Evolutionary conservation across 2,329 filamentous ascomycete species (phyloP), one percentile per base, ranked within the genome.

Genomic region (Colletotrichum neosansevieriae): DNA sequence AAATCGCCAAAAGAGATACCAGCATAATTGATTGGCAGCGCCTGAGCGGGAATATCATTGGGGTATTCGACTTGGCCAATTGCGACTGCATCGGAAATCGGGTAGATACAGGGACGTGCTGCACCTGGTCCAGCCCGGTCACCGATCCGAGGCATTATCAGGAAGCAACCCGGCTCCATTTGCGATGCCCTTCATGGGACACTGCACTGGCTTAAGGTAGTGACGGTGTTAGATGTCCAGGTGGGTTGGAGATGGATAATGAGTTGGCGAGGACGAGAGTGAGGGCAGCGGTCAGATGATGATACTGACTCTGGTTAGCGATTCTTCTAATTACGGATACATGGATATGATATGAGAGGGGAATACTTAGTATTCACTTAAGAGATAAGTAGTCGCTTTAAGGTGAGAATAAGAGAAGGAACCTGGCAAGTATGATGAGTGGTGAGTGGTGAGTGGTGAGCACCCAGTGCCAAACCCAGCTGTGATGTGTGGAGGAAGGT

Each of bases 41-140:
- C 32, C 21, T 40, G 19, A 58, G 24, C 17, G 56, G 56, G 56
- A 47, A 17, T 38, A 15, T 32, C 15, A 21, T 36, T 15, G 38
- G 45, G 34, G 36, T 21, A 42, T 15, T 47, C 34, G 47, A 19
- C 21, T 24, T 19, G 19, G 13, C 66, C 66, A 65, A 66, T 69
- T 34, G 42, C 29, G 49, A 56, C 34, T 60, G 34, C 61, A 65
- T 66, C 49, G 61, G 61, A 12, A 59, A 24, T 49, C 40, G 66
- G 66, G 34, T 56, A 49, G 45, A 62, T 45, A 63, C 51, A 53
- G 47, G 45, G 38, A 38, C 36, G 29, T 50, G 44, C 42, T 57
- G 63, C 45, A 36, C 17, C 47, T 51, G 17, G 58, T 34, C 59
- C 51, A 36, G 53, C 44, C 45, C 59, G 51, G 59, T 12, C 42